Percentiles rank a stretch among this genome's conserved stretches.
Evolutionary conservation across 805 yeast genomes (phyloP).

Genomic region (Jamesozyma lodderae): DNA sequence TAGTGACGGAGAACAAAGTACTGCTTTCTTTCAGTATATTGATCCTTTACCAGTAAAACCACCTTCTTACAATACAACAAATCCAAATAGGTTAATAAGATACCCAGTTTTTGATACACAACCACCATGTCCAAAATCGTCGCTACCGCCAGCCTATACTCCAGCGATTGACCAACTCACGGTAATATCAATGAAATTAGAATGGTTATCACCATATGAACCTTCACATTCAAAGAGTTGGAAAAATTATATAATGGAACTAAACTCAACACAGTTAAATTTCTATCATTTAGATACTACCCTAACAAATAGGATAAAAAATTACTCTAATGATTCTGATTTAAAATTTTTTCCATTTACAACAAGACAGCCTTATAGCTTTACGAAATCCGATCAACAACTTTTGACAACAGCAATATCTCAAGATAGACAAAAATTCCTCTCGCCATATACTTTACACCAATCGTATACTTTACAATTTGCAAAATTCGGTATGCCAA

Average conservation of each 20-base stretch:
- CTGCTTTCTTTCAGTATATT: too few relatives aligned
- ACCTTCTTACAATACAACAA: constrained; percentile 22
- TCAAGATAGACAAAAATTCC: constrained; percentile 16
- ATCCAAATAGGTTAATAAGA: constrained; percentile 22
- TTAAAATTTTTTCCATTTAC: constrained; percentile 11
- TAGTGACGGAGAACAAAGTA: too few relatives aligned
- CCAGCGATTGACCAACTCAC: constrained; percentile 61
- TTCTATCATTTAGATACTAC: constrained; percentile 42
- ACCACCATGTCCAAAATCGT: constrained; percentile 15
- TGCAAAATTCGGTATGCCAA: constrained; percentile 76
- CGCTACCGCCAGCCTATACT: constrained; percentile 57
- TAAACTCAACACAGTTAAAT: constrained; percentile 81
- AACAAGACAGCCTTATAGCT: constrained; percentile 16
- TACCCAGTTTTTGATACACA: constrained; percentile 31
- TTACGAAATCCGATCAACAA: constrained; percentile 24
- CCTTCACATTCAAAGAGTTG: constrained; percentile 59
- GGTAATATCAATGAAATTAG: constrained; percentile 52
- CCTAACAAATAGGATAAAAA: constrained; percentile 24
- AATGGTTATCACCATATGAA: constrained; percentile 73
- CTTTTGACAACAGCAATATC: constrained; percentile 15
- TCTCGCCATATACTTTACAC: constrained; percentile 34
- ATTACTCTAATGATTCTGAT: constrained; percentile 21
- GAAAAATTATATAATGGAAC: constrained; percentile 58
- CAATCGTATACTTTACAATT: constrained; percentile 74
- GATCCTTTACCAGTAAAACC: constrained; percentile 33